Conservation (phyloP, 345 rosid species). For the Anastatica hierochuntica region DNA sequence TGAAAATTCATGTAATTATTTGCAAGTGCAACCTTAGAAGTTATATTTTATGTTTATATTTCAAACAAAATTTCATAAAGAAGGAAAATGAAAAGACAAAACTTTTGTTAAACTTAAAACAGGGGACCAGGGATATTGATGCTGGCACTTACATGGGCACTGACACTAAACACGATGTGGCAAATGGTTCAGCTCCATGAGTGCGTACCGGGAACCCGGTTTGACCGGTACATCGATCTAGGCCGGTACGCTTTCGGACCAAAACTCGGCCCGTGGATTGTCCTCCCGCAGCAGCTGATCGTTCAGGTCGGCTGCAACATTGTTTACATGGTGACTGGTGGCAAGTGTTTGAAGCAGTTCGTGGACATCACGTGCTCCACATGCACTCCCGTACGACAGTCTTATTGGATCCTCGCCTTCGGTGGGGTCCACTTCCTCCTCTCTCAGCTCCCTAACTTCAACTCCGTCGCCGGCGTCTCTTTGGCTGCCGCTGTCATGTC, state of each 20-base stretch:
- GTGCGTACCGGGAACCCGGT: conserved; percentile 81
- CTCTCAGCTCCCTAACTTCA: conserved; percentile 88
- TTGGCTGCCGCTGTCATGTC: conserved; percentile 95
- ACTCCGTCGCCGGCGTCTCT: conserved; percentile 86
- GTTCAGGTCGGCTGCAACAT: conserved; percentile 86
- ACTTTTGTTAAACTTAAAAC: not conserved
- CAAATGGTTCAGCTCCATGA: conserved; percentile 93
- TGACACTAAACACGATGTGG: conserved; percentile 94
- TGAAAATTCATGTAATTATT: too few relatives aligned
- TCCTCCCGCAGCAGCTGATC: conserved; percentile 86
- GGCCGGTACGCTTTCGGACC: conserved; percentile 80
- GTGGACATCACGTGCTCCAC: conserved; percentile 57
- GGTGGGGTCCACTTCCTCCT: conserved; percentile 84
- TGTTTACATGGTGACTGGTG: conserved; percentile 99
- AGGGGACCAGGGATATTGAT: conserved; percentile 88
- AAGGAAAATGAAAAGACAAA: not conserved
- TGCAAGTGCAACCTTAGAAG: too few relatives aligned
- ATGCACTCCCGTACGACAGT: conserved; percentile 56
- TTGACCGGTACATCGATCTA: conserved; percentile 82
- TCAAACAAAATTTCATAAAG: too few relatives aligned
- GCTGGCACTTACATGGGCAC: conserved; percentile 64
- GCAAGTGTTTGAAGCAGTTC: conserved; percentile 79
- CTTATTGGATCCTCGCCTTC: conserved; percentile 85
- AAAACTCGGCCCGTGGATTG: conserved; percentile 78
- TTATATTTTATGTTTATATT: too few relatives aligned